Conservation (phyloP, 2,329 filamentous ascomycete species). For the Botrytis paeoniae region DNA sequence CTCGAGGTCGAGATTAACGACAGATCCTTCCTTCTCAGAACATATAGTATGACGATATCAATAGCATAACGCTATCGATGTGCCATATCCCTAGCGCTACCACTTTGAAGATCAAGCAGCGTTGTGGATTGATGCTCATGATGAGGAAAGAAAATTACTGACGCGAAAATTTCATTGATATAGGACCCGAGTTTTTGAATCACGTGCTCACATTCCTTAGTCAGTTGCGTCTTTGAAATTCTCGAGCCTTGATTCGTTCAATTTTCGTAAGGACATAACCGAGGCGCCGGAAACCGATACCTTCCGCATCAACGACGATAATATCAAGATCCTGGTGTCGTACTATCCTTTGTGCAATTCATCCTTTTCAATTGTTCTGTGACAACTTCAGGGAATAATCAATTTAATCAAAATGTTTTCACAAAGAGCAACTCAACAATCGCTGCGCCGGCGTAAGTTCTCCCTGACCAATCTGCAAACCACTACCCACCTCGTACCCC, state of each 20-base stretch:
- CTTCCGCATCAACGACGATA: conserved; percentile 32
- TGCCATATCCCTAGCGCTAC: conserved; percentile 31
- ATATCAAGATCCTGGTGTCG: conserved; percentile 19
- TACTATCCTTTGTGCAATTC: conserved; percentile 10
- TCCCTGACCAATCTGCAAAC: not conserved
- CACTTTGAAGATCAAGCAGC: conserved; percentile 34
- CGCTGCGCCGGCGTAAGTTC: conserved; percentile 43
- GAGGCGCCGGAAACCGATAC: conserved; percentile 26
- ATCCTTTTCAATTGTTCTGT: conserved; percentile 7
- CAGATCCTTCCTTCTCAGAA: conserved; percentile 41
- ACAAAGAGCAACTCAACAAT: conserved; percentile 44
- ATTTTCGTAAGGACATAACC: conserved; percentile 20
- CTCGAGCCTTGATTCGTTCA: conserved; percentile 23
- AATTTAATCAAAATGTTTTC: conserved; percentile 42
- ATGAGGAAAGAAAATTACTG: conserved; percentile 21
- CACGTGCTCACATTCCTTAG: not conserved
- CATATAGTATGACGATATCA: conserved; percentile 31
- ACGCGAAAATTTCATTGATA: conserved; percentile 25
- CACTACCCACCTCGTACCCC: conserved; percentile 20
- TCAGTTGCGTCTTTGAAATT: conserved; percentile 23
- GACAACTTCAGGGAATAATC: conserved; percentile 16
- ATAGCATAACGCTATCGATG: conserved; percentile 37
- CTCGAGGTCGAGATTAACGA: conserved; percentile 43
- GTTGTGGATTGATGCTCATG: conserved; percentile 38
- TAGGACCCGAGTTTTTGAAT: conserved; percentile 20